Evolutionary conservation across 73 alveolate species (phyloP).

Genomic region (Paramecium caudatum): DNA sequence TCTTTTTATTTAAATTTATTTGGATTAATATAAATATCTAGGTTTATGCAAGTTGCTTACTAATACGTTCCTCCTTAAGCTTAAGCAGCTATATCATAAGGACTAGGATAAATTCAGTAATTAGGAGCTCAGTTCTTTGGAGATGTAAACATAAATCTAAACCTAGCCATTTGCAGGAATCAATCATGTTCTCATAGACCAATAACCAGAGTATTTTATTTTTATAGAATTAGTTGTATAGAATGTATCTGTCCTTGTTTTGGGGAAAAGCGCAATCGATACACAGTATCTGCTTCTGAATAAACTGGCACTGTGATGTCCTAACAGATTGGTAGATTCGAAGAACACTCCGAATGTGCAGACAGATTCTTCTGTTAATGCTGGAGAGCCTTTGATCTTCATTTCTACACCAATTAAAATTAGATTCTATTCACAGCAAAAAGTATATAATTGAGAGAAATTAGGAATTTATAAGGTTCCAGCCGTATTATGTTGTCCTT

Average conservation of each 20-base stretch:
- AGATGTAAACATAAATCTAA: slow-evolving; percentile 3
- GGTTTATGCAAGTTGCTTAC: too few species aligned
- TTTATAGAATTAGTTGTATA: background rate
- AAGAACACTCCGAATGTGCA: slow-evolving; percentile 53
- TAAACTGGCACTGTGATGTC: background rate
- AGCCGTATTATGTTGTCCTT: slow-evolving; percentile 47
- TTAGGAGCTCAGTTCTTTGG: background rate
- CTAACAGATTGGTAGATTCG: background rate
- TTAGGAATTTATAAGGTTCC: slow-evolving; percentile 59
- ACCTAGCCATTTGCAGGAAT: slow-evolving; percentile 64
- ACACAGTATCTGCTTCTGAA: slow-evolving; percentile 27
- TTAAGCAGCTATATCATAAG: too few species aligned
- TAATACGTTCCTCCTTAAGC: too few species aligned
- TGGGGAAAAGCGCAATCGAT: slow-evolving; percentile 44
- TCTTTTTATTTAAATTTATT: too few species aligned
- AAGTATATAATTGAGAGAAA: background rate
- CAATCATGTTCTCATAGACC: background rate
- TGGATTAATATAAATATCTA: too few species aligned
- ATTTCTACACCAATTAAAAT: background rate
- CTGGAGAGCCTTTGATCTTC: slow-evolving; percentile 52
- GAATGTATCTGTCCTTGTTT: slow-evolving; percentile 61
- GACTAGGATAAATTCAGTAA: background rate
- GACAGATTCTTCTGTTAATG: slow-evolving; percentile 57
- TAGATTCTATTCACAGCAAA: background rate
- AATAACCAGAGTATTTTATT: slow-evolving; percentile 22